These are phyloP conservation scores for Microthyrium microscopicum DNA, from an alignment of 2,329 filamentous ascomycete genomes.

Conservation along the genomic window DNA sequence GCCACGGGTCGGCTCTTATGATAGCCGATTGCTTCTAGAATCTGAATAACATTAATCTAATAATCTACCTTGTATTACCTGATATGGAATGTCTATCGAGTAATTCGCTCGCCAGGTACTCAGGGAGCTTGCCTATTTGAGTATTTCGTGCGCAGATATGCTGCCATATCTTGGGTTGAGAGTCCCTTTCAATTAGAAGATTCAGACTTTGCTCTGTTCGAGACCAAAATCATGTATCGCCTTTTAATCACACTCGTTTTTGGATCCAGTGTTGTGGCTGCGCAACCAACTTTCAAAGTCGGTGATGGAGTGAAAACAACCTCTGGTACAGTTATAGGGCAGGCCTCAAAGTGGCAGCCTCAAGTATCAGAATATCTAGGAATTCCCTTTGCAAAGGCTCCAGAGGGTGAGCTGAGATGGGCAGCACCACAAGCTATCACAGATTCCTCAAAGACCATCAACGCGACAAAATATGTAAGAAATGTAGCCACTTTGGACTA, in stretches of 20 bases:
- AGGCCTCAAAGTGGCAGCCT: slow-evolving; percentile 7
- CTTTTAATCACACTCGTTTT: slow-evolving; percentile 3
- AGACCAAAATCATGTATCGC: too few species aligned
- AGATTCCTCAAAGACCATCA: slow-evolving; percentile 4
- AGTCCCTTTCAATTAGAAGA: too few species aligned
- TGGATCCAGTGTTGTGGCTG: neutral
- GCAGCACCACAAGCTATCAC: slow-evolving; percentile 19
- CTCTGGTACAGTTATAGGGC: slow-evolving; percentile 9
- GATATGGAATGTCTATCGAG: too few species aligned
- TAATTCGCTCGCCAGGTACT: too few species aligned
- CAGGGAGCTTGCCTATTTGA: too few species aligned
- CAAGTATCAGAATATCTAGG: slow-evolving; percentile 11
- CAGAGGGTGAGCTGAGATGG: slow-evolving; percentile 31
- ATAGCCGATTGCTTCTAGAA: too few species aligned
- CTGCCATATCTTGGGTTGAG: too few species aligned
- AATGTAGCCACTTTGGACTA: slow-evolving; percentile 9
- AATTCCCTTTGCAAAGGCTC: slow-evolving; percentile 10
- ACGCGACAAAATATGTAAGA: slow-evolving; percentile 10
- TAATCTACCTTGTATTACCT: too few species aligned
- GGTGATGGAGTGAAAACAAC: slow-evolving; percentile 9
- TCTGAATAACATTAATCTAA: too few species aligned
- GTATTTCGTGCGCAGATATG: too few species aligned
- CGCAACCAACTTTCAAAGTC: neutral
- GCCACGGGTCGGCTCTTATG: too few species aligned
- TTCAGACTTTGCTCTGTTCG: too few species aligned